Percentiles rank a stretch among this genome's conserved stretches.
Conservation (phyloP, 2,329 filamentous ascomycete genomes). For the Plectosphaerella plurivora region DNA sequence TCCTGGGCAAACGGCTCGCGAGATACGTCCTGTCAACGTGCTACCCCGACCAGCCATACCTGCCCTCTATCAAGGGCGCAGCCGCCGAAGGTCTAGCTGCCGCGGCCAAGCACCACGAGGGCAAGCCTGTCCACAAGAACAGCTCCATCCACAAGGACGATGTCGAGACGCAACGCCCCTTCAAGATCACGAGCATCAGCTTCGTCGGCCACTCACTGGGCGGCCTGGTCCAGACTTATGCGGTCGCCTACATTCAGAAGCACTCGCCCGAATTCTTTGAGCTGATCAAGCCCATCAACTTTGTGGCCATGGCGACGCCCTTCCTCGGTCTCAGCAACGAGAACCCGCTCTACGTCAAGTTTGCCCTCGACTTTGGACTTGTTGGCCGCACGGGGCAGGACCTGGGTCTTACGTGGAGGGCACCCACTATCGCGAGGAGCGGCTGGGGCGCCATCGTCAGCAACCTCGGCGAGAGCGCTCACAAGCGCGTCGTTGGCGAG, state of each 20-base stretch:
- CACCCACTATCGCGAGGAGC: conserved; percentile 77
- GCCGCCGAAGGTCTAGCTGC: conserved; percentile 28
- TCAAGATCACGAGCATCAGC: conserved; percentile 89
- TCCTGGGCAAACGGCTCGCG: conserved; percentile 88
- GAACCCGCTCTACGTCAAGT: conserved; percentile 95
- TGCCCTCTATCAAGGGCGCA: conserved; percentile 56
- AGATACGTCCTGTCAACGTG: conserved; percentile 87
- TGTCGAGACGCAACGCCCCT: conserved; percentile 49
- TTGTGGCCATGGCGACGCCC: conserved; percentile 81
- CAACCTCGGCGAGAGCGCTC: conserved; percentile 67
- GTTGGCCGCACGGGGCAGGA: conserved; percentile 96
- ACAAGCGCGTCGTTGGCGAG: conserved; percentile 54
- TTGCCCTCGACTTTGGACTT: conserved; percentile 91
- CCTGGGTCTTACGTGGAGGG: conserved; percentile 88
- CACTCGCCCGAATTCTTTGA: conserved; percentile 90
- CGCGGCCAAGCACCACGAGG: conserved; percentile 31
- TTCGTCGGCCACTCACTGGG: conserved; percentile 91
- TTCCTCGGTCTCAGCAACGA: conserved; percentile 93
- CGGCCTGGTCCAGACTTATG: conserved; percentile 87
- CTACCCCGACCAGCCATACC: conserved; percentile 87
- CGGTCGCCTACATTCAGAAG: conserved; percentile 93
- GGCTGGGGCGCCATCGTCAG: conserved; percentile 87
- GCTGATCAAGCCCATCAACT: conserved; percentile 81
- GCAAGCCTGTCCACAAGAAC: conserved; percentile 49
- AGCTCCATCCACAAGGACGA: conserved; percentile 51